Percentiles rank a stretch among this genome's conserved stretches.
Evolutionary conservation across 805 yeast species (phyloP).

Genomic region (Candida insectorum): DNA sequence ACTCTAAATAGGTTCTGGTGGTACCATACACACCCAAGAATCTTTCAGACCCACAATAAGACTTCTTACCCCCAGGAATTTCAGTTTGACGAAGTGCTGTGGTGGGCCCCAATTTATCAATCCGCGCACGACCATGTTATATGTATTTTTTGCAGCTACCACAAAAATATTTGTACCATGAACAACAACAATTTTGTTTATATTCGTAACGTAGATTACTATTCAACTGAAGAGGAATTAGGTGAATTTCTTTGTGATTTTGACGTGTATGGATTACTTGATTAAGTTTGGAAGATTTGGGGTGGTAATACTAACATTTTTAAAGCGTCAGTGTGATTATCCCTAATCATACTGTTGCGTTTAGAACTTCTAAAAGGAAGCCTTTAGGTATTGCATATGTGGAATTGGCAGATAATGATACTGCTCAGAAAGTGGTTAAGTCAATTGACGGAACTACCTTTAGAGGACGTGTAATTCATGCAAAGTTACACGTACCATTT

Average conservation of each 20-base stretch:
- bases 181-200: conserved; percentile 28
- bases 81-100: too few species aligned
- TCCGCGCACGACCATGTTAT: too few species aligned
- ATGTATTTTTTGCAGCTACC: too few species aligned
- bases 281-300: too few species aligned
- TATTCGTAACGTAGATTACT: conserved; percentile 52
- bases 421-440: conserved; percentile 25
- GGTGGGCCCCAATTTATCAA: too few species aligned
- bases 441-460: conserved; percentile 22
- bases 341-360: conserved; percentile 53
- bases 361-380: conserved; percentile 36
- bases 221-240: conserved; percentile 53
- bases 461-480: conserved; percentile 36
- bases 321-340: conserved; percentile 39
- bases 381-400: conserved; percentile 55
- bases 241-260: conserved; percentile 40
- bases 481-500: conserved; percentile 44
- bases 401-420: conserved; percentile 27
- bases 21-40: too few species aligned
- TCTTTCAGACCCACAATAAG: too few species aligned
- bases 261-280: conserved; percentile 39
- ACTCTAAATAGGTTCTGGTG: too few species aligned
- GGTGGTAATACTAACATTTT: conserved; percentile 4
- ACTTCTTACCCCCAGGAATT: too few species aligned
- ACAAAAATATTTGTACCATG: too few species aligned